Percentiles rank a stretch among this genome's conserved stretches.
Evolutionary conservation across 2,329 filamentous ascomycete genomes (phyloP).

Genomic region (Stemphylium vesicarium): DNA sequence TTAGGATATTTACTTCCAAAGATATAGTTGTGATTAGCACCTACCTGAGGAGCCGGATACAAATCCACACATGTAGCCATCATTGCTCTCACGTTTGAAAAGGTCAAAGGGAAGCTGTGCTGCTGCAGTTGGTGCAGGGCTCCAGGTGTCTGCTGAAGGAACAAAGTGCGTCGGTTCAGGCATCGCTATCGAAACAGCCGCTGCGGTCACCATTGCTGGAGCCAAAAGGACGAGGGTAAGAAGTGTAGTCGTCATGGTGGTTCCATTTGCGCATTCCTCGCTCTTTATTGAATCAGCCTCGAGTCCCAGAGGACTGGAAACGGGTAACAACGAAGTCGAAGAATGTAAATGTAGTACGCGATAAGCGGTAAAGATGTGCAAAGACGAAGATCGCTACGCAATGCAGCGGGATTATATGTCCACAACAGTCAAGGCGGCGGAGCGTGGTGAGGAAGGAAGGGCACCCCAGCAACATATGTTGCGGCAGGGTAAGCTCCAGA

Average conservation of each 20-base stretch:
- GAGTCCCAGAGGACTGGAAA: too few relatives aligned
- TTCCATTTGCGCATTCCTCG: slow-evolving; percentile 20
- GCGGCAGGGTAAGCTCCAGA: slow-evolving; percentile 24
- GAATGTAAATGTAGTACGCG: neutral
- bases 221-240: slow-evolving; percentile 37
- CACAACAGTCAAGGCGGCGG: slow-evolving; percentile 17
- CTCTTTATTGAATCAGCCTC: too few relatives aligned
- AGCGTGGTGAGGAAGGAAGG: slow-evolving; percentile 11
- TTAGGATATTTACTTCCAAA: slow-evolving; percentile 11
- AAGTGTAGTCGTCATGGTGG: slow-evolving; percentile 31
- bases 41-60: slow-evolving; percentile 36
- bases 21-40: neutral
- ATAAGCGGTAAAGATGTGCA: neutral
- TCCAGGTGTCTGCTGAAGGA: slow-evolving; percentile 35
- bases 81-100: slow-evolving; percentile 30
- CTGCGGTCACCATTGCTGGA: slow-evolving; percentile 30
- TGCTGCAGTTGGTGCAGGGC: slow-evolving; percentile 39
- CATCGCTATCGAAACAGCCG: slow-evolving; percentile 35
- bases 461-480: slow-evolving; percentile 14
- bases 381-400: slow-evolving; percentile 19
- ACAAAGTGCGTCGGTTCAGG: slow-evolving; percentile 38
- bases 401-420: slow-evolving; percentile 18
- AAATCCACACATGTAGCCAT: slow-evolving; percentile 40
- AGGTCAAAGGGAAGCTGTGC: slow-evolving; percentile 33
- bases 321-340: neutral